Conservation (phyloP, 495 filamentous ascomycete genomes). For the Clavariopsis aquatica region DNA sequence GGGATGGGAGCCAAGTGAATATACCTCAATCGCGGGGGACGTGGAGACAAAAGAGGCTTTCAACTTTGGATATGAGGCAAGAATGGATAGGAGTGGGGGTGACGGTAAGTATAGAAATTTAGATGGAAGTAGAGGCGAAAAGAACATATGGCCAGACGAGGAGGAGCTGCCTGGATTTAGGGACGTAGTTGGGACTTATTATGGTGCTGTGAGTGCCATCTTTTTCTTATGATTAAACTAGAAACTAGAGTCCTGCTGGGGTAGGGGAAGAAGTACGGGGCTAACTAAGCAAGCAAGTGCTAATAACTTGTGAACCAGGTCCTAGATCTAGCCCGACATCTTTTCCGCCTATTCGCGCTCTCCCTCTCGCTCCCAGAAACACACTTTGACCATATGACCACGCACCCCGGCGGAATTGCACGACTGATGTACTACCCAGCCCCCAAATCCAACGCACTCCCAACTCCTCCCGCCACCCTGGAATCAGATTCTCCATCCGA, state of each 20-base stretch:
- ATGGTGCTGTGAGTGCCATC: conserved; percentile 17
- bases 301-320: conserved; percentile 4
- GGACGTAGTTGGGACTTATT: conserved; percentile 28
- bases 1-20: conserved; percentile 26
- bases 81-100: conserved; percentile 26
- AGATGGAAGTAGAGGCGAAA: conserved; percentile 19
- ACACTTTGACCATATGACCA: conserved; percentile 50
- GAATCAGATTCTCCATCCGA: conserved; percentile 23
- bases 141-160: conserved; percentile 33
- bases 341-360: conserved; percentile 49
- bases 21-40: conserved; percentile 27
- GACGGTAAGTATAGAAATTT: conserved; percentile 32
- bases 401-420: conserved; percentile 49
- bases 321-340: conserved; percentile 28
- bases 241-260: no score
- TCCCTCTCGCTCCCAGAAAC: conserved; percentile 49
- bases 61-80: conserved; percentile 33
- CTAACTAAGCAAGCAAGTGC: neutral
- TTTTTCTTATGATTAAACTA: no score
- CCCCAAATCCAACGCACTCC: neutral
- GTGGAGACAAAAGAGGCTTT: conserved; percentile 33
- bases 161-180: conserved; percentile 27
- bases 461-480: neutral
- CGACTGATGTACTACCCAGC: conserved; percentile 53
- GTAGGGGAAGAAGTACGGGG: neutral